Evolutionary conservation across 1,284 basidiomycete species (phyloP).

Genomic region (Sporisorium reilianum): DNA sequence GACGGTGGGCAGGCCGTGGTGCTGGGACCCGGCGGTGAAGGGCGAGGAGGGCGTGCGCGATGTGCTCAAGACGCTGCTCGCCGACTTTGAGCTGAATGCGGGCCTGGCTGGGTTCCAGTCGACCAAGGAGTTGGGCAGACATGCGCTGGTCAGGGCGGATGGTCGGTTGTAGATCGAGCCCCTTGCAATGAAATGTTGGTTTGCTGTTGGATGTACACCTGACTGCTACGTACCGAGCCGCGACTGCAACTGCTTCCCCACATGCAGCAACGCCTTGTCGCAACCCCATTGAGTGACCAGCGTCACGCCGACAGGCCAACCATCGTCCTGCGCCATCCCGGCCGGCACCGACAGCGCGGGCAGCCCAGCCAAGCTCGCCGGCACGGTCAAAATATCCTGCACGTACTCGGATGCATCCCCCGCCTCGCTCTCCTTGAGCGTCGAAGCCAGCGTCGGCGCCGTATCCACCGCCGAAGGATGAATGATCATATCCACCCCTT

Average conservation of each 20-base stretch:
- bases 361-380: constrained; percentile 88
- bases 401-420: constrained; percentile 74
- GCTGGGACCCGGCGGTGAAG: constrained; percentile 59
- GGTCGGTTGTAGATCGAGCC: constrained; percentile 25
- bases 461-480: constrained; percentile 74
- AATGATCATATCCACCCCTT: constrained; percentile 80
- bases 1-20: constrained; percentile 62
- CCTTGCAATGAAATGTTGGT: background rate
- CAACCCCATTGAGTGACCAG: constrained; percentile 90
- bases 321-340: constrained; percentile 56
- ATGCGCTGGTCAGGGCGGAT: constrained; percentile 36
- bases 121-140: constrained; percentile 17
- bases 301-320: constrained; percentile 87
- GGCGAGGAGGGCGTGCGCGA: constrained; percentile 60
- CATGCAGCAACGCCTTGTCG: constrained; percentile 77
- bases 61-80: constrained; percentile 58
- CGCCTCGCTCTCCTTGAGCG: constrained; percentile 2
- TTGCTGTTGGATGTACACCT: background rate
- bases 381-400: constrained; percentile 92
- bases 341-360: constrained; percentile 84
- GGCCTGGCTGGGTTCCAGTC: constrained; percentile 39
- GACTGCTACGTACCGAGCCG: constrained; percentile 12
- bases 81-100: constrained; percentile 57
- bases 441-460: constrained; percentile 51
- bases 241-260: constrained; percentile 73